Evolutionary conservation across 2,329 filamentous ascomycete species (phyloP).

Genomic region (Talaromyces rugulosus): DNA sequence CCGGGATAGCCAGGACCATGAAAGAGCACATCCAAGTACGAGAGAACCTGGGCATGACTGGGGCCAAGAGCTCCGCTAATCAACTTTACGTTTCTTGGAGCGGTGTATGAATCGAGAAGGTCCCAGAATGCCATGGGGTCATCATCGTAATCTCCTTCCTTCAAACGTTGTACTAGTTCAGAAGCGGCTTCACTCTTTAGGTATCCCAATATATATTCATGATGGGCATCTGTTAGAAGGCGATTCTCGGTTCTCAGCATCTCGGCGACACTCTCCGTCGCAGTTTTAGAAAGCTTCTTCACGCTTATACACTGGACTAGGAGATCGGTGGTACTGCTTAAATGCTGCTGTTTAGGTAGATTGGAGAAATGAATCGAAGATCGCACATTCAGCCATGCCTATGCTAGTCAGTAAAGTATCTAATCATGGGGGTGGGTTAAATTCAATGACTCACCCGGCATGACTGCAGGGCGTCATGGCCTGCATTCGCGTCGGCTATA

Average conservation of each 20-base stretch:
- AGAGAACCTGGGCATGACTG: constrained; percentile 30
- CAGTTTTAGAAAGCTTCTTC: constrained; percentile 23
- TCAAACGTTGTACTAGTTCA: constrained; percentile 26
- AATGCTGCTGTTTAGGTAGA: constrained; percentile 16
- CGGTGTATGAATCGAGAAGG: constrained; percentile 35
- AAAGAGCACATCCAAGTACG: constrained; percentile 35
- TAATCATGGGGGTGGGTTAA: not conserved
- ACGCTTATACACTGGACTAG: constrained; percentile 24
- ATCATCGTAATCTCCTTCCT: constrained; percentile 32
- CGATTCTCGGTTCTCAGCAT: constrained; percentile 25
- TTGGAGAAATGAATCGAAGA: constrained; percentile 21
- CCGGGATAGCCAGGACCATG: constrained; percentile 37
- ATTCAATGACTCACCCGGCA: constrained; percentile 28
- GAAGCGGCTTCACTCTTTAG: constrained; percentile 31
- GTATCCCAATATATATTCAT: constrained; percentile 27
- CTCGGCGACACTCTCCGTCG: constrained; percentile 33
- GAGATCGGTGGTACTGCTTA: constrained; percentile 19
- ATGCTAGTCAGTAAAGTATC: not conserved
- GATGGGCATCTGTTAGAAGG: constrained; percentile 23
- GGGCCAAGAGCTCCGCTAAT: constrained; percentile 26
- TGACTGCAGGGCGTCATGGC: constrained; percentile 31
- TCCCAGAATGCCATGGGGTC: constrained; percentile 39
- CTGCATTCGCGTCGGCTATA: constrained; percentile 20
- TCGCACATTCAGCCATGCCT: constrained; percentile 34
- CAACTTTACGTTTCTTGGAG: constrained; percentile 26